Base-by-base conservation (phyloP, 73 alveolate genomes). In the Paramecium biaurelia region DNA sequence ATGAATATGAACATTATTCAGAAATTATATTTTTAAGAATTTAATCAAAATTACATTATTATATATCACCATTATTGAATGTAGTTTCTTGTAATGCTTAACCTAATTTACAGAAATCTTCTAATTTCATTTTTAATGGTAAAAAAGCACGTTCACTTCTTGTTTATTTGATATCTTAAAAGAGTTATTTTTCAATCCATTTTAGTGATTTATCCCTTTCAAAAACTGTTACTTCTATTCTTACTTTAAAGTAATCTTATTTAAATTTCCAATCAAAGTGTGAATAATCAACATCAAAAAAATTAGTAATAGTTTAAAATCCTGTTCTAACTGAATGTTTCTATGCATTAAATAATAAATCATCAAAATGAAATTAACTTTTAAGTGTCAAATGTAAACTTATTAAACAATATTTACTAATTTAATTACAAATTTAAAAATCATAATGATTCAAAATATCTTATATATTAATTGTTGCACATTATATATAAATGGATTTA, bases 51-150 rank as follows among this genome's bases (percentile, higher is more conserved):
- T 79, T 63, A 23, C 70, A 79, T 24, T 45, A 15, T 23, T 79
- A 6, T 5, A 23, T 63, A 2, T 63, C 84, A 5, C 84, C 84
- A 63, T 63, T 63, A 15, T 32, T 63, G 49, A 63, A 63, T 12
- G 42, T 41, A 37, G 90, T 79, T 63, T 79, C 90, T 47, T 79
- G 12, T 43, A 79, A 41, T 0, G 90, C 90, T 23, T 79, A 30
- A 0, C 90, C 72, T 24, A 79, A 8, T 45, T 38, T 42, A 79
- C 45, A 30, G 28, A 79, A 79, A 20, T 79, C 72, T 10, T 43
- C 90, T 2, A 79, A 30, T 15, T 26, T 1, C 43, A 79, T 20
- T 47, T 79, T 43, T 12, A 79, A 63, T 11, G 90, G 90, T 43
- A 3, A 0, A 12, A 79, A 79, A 21, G 42, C 70, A 21, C 90